Evolutionary conservation across 2,329 filamentous ascomycete species (phyloP).

Genomic region (Botrytis cinerea): DNA sequence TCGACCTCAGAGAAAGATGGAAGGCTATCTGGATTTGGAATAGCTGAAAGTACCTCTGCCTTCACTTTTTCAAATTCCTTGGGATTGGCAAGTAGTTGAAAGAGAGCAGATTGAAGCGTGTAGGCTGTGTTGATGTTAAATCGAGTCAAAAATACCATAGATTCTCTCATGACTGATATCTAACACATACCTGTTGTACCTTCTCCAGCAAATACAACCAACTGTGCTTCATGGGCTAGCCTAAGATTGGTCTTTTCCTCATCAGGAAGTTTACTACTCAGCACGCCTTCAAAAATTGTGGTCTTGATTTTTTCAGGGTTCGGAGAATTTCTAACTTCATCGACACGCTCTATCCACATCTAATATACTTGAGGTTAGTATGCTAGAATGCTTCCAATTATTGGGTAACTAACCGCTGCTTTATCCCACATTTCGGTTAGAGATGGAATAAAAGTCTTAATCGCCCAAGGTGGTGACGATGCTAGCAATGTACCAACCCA

Average conservation of each 20-base stretch:
- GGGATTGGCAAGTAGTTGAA: neutral
- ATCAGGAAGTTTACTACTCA: slow-evolving; percentile 1
- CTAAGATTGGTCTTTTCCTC: neutral
- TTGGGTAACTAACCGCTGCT: neutral
- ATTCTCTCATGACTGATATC: neutral
- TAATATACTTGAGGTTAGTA: neutral
- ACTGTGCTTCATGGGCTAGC: neutral
- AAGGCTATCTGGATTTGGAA: neutral
- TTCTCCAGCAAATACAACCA: neutral
- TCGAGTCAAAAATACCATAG: neutral
- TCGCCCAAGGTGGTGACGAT: neutral
- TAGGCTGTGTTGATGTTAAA: neutral
- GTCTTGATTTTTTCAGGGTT: neutral
- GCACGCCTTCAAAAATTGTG: neutral
- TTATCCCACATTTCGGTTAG: neutral
- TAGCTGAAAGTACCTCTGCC: neutral
- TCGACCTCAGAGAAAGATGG: neutral
- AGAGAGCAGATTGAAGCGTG: neutral
- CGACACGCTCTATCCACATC: neutral
- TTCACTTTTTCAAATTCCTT: neutral
- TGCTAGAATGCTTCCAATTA: neutral
- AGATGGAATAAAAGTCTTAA: neutral
- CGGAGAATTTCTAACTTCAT: neutral
- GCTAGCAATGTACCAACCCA: neutral
- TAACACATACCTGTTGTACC: neutral